A percentile compares a stretch with the other conserved stretches of the same genome.
phyloP scores from a whole-genome alignment of 2,329 filamentous ascomycete genomes.

The Trichoderma lentiforme region DNA sequence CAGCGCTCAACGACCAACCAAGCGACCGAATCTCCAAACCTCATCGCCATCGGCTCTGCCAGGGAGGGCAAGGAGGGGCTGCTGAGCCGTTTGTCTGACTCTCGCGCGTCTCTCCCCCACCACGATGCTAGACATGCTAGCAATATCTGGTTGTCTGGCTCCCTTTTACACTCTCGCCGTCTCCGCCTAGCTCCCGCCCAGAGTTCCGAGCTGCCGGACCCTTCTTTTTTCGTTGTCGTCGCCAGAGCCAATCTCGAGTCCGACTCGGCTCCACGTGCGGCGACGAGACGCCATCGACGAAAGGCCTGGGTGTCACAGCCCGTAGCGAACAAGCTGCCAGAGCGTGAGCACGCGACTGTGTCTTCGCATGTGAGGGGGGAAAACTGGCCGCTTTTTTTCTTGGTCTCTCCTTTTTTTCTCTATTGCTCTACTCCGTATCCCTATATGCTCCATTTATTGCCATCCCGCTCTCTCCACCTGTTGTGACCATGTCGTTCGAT shows the following conservation, averaged over 20 bases:
- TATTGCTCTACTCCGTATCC: not conserved
- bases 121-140: not conserved
- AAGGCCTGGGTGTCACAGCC: not conserved
- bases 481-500: not conserved
- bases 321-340: conserved; percentile 6
- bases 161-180: not conserved
- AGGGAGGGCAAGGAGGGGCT: not conserved
- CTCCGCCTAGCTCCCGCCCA: conserved; percentile 2
- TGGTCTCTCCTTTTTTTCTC: not conserved
- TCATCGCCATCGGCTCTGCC: not conserved
- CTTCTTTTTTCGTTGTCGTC: not conserved
- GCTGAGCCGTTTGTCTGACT: conserved; percentile 7
- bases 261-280: conserved; percentile 22
- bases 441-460: not conserved
- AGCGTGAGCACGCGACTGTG: conserved; percentile 14
- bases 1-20: not conserved
- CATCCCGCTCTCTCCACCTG: not conserved
- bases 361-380: not conserved
- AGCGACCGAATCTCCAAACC: not conserved
- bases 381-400: not conserved
- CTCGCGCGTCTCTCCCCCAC: not conserved
- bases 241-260: conserved; percentile 21
- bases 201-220: conserved; percentile 5
- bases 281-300: conserved; percentile 19
- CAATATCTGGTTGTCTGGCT: not conserved